Percentiles rank a stretch among this genome's conserved stretches.
phyloP scores from a whole-genome alignment of 2,329 filamentous ascomycete genomes.

The Thelonectria discophora region DNA sequence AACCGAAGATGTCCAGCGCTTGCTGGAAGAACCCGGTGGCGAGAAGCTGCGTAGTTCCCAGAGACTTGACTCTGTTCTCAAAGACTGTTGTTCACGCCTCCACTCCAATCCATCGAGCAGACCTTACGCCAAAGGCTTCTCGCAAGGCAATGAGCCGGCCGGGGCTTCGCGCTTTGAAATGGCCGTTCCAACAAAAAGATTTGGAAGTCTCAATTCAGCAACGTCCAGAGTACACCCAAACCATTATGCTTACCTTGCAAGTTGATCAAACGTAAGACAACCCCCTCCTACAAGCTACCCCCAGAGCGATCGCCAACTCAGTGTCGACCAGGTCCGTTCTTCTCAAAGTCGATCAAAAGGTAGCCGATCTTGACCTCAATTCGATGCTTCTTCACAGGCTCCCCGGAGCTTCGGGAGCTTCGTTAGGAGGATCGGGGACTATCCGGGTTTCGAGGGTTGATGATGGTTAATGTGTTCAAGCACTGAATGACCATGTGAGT shows the following conservation, averaged over 20 bases:
- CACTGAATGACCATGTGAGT: neutral
- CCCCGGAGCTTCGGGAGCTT: slow-evolving; percentile 29
- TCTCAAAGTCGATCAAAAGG: neutral
- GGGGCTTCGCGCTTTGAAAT: slow-evolving; percentile 20
- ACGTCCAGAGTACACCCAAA: neutral
- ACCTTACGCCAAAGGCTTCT: neutral
- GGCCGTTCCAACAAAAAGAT: slow-evolving; percentile 26
- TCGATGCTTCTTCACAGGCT: slow-evolving; percentile 33
- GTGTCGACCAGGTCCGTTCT: neutral
- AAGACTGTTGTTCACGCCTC: too few species aligned
- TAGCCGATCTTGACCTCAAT: neutral
- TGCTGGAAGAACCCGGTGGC: too few species aligned
- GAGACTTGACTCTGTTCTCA: too few species aligned
- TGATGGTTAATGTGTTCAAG: neutral
- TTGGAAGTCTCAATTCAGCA: neutral
- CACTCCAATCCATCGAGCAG: too few species aligned
- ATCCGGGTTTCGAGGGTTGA: neutral
- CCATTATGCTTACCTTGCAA: slow-evolving; percentile 1
- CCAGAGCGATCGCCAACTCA: neutral
- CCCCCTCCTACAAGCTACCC: too few species aligned
- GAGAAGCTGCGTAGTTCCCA: too few species aligned
- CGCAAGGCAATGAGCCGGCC: slow-evolving; percentile 18
- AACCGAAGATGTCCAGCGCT: neutral
- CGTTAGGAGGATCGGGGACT: slow-evolving; percentile 26
- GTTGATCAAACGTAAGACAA: slow-evolving; percentile 13